A percentile compares a stretch with the other conserved stretches of the same genome.
phyloP scores from a whole-genome alignment of 164 flowering plant species.

The Vitis rotundifolia region DNA sequence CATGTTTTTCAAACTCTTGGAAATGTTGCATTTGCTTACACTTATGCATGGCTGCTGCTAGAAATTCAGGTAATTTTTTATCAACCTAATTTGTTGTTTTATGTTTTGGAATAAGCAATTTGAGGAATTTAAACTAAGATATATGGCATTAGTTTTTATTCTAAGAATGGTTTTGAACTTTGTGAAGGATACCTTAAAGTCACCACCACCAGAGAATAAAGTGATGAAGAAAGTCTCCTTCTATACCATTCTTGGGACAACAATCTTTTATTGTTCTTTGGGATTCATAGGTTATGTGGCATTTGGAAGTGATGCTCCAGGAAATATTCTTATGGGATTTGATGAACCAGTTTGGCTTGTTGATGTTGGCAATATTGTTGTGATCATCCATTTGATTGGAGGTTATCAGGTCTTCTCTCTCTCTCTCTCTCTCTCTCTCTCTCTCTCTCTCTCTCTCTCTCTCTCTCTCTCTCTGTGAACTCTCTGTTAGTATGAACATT shows the following conservation, averaged over 20 bases:
- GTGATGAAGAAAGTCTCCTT: constrained; percentile 36
- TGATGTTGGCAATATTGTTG: constrained; percentile 34
- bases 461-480: too few species aligned
- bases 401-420: constrained; percentile 39
- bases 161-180: neutral
- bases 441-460: neutral
- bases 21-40: constrained; percentile 48
- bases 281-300: constrained; percentile 36
- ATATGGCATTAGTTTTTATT: too few species aligned
- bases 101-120: too few species aligned
- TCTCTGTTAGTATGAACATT: too few species aligned
- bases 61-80: constrained; percentile 42
- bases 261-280: constrained; percentile 25
- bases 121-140: too few species aligned
- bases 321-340: constrained; percentile 34
- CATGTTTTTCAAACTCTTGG: constrained; percentile 40
- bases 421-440: neutral
- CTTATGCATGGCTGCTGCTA: constrained; percentile 33
- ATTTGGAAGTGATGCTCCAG: constrained; percentile 31
- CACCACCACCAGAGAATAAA: constrained; percentile 40
- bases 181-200: constrained; percentile 38
- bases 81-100: too few species aligned
- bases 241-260: constrained; percentile 25
- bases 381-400: constrained; percentile 38
- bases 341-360: constrained; percentile 33